Conservation (phyloP, 148 eudicot genomes). For the Chenopodium quinoa region DNA sequence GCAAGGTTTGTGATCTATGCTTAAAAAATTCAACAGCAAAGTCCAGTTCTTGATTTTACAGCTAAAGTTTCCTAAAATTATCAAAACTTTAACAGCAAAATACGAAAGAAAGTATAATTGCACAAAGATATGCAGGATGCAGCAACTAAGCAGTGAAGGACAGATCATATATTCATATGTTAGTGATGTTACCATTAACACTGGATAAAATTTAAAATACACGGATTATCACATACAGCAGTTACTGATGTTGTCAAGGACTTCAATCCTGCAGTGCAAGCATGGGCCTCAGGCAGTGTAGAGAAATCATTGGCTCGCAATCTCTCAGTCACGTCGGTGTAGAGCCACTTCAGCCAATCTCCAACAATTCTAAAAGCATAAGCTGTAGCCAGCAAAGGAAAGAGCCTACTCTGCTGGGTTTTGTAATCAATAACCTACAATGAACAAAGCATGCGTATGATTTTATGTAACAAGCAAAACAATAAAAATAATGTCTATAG, state of each 20-base stretch:
- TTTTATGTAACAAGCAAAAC: neutral
- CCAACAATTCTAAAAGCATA: slow-evolving; percentile 97
- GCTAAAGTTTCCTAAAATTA: no score
- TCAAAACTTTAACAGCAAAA: neutral
- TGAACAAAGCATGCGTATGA: slow-evolving; percentile 5
- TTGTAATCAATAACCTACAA: slow-evolving; percentile 89
- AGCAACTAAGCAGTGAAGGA: neutral
- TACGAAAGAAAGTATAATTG: neutral
- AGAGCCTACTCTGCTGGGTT: slow-evolving; percentile 96
- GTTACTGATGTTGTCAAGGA: slow-evolving; percentile 88
- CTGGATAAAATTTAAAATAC: neutral
- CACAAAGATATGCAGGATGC: neutral
- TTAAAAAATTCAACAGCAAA: neutral
- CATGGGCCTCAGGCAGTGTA: slow-evolving; percentile 96
- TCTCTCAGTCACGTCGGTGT: slow-evolving; percentile 80
- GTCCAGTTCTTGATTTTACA: no score
- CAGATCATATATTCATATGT: no score
- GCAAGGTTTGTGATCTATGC: neutral
- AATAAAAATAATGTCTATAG: neutral
- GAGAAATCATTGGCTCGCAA: slow-evolving; percentile 84
- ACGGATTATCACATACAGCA: slow-evolving; percentile 55
- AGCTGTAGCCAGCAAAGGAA: slow-evolving; percentile 95
- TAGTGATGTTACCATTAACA: neutral
- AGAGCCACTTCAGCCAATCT: slow-evolving; percentile 93
- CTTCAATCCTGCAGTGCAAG: slow-evolving; percentile 97